Conservation (phyloP, 2,329 filamentous ascomycete genomes). For the Macrophomina tecta region DNA sequence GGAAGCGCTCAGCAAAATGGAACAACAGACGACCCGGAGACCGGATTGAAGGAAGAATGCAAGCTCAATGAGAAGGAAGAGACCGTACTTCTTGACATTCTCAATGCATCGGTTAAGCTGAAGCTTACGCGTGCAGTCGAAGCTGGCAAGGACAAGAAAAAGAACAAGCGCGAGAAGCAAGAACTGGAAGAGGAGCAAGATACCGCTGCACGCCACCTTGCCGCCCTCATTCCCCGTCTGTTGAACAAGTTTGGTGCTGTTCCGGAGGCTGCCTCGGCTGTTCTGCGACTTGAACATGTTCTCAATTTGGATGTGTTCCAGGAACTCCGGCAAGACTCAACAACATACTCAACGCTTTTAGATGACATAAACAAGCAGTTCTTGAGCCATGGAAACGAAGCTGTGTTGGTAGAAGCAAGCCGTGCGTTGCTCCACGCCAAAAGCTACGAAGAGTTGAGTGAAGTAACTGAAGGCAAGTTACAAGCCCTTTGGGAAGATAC, state of each 20-base stretch:
- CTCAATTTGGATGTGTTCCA: constrained; percentile 88
- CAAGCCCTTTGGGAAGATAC: constrained; percentile 85
- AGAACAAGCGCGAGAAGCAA: constrained; percentile 60
- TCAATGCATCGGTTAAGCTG: constrained; percentile 81
- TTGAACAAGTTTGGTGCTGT: constrained; percentile 93
- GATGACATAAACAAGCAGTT: constrained; percentile 96
- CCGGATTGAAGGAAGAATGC: constrained; percentile 72
- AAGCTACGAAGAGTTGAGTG: constrained; percentile 85
- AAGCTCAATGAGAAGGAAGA: constrained; percentile 78
- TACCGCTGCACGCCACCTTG: constrained; percentile 77
- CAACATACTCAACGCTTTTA: constrained; percentile 78
- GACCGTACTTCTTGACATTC: constrained; percentile 81
- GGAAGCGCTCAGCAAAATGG: constrained; percentile 60
- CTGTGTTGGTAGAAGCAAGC: constrained; percentile 83
- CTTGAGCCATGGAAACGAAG: constrained; percentile 85
- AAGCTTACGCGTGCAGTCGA: constrained; percentile 72
- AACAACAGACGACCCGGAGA: constrained; percentile 64
- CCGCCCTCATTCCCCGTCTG: constrained; percentile 79
- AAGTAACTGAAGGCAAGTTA: constrained; percentile 81
- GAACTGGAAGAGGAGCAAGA: constrained; percentile 75
- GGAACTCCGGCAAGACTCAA: constrained; percentile 84
- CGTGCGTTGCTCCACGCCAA: constrained; percentile 83
- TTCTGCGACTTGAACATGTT: constrained; percentile 83
- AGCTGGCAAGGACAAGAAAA: constrained; percentile 62
- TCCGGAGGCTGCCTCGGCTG: constrained; percentile 82